Evolutionary conservation across 2,329 filamentous ascomycete genomes (phyloP), one percentile per base, ranked within the genome.

Genomic region (Penicillium sp.): DNA sequence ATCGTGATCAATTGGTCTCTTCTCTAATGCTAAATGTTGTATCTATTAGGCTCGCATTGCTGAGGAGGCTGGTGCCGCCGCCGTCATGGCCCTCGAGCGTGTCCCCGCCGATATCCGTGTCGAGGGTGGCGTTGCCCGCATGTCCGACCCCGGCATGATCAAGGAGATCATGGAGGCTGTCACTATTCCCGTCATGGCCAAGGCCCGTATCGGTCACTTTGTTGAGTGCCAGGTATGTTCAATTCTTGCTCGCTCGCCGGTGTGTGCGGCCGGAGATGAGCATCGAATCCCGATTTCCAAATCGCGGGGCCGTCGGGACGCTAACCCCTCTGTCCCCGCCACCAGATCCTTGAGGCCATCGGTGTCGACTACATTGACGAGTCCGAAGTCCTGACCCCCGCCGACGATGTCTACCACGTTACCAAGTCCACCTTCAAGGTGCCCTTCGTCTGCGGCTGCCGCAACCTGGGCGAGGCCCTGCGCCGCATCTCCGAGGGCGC

Each of bases 331-430:
- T 41, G 55, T 18, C 2, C 13, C 10, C 18, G 10, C 5, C 5
- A 43, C 24, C 6, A 94, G 88, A 96, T 99, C 79, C 90, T 99
- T 73, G 91, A 98, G 83, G 87, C 91, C 58, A 88, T 98, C 55
- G 93, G 91, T 62, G 90, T 98, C 70, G 95, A 99, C 82, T 99
- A 96, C 82, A 95, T 99, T 69, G 93, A 99, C 79, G 95, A 99
- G 82, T 93, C 89, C 77, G 95, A 99, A 85, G 95, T 99, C 55
- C 86, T 99, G 54, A 99, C 95, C 5, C 94, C 94, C 1, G 95
- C 95, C 66, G 95, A 99, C 76, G 86, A 93, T 72, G 82, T 87
- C 67, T 89, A 90, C 84, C 95, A 99, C 81, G 92, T 99, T 60
- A 90, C 93, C 77, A 99, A 99, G 84, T 82, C 86, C 76, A 78